Base-by-base conservation (phyloP, 495 filamentous ascomycete species). In the Acidomyces sp. region DNA sequence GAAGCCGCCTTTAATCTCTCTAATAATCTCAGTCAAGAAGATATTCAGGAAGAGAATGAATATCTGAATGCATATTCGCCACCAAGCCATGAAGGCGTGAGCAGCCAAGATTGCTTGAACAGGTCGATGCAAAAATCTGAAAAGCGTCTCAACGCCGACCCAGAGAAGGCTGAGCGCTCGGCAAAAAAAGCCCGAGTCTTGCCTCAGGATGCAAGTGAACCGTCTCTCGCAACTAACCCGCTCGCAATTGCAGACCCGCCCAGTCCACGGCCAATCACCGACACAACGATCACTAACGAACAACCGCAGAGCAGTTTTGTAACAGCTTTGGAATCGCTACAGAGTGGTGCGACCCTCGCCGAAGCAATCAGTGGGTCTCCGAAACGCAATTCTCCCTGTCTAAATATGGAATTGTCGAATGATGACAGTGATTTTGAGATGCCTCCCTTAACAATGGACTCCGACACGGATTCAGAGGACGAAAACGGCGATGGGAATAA, bases 341-440 rank as follows among this genome's bases (percentile, higher is more conserved):
- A 41, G 30, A 7, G 6, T 19, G 35, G 3, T n/a, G 15, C 37
- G 16, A 9, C 12, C 18, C 26, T n/a, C 7, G 15, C 26, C n/a
- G 13, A 35, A 19, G 11, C 22, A 33, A 9, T 17, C n/a, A n/a
- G 15, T 4, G 30, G 27, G 24, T 15, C 6, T 7, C 22, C 17
- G 37, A 18, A 15, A 16, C 11, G 10, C 13, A 4, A 22, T n/a
- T 13, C 17, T 46, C 13, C 11, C 44, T 7, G 19, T 32, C 19
- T 31, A 21, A 15, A 11, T n/a, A 21, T 27, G 7, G 44, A 39
- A 10, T 19, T 41, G 4, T 37, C 21, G 2, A 35, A 23, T 21
- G 46, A 50, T 19, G 39, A 36, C 7, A 46, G 41, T 26, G 50
- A 55, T 30, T 55, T 53, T 29, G 53, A 55, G 46, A 46, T 55